Evolutionary conservation across 257 asterid genomes (phyloP).

Genomic region (Petunia axillaris): DNA sequence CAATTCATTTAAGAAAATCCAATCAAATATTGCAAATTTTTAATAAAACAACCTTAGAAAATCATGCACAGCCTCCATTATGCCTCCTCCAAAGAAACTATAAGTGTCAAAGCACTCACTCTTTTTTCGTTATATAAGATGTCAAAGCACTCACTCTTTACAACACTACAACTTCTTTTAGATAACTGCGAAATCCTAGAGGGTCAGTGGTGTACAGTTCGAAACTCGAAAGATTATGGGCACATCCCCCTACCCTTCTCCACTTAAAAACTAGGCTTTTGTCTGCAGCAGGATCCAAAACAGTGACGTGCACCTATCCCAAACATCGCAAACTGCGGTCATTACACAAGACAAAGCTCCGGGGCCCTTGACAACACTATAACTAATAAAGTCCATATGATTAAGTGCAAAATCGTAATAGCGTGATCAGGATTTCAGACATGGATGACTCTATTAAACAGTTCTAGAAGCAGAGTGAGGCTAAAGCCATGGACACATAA

Average conservation of each 20-base stretch:
- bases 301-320: too few species aligned
- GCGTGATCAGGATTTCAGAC: neutral
- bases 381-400: neutral
- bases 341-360: too few species aligned
- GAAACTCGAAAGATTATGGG: too few species aligned
- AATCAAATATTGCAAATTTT: neutral
- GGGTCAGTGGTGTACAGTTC: too few species aligned
- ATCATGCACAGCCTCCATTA: neutral
- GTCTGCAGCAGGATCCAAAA: too few species aligned
- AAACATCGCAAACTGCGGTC: too few species aligned
- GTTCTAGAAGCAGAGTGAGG: neutral
- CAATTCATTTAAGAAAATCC: conserved; percentile 6
- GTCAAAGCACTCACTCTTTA: neutral
- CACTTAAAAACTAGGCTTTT: too few species aligned
- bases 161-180: neutral
- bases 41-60: neutral
- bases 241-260: too few species aligned
- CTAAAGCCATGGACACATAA: neutral
- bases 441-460: neutral
- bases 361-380: neutral
- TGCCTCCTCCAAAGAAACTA: neutral
- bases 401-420: neutral
- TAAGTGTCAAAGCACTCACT: neutral
- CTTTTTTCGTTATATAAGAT: neutral
- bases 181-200: too few species aligned